Evolutionary conservation across 179 eudicot species (phyloP).

Genomic region (Spinacia oleracea): DNA sequence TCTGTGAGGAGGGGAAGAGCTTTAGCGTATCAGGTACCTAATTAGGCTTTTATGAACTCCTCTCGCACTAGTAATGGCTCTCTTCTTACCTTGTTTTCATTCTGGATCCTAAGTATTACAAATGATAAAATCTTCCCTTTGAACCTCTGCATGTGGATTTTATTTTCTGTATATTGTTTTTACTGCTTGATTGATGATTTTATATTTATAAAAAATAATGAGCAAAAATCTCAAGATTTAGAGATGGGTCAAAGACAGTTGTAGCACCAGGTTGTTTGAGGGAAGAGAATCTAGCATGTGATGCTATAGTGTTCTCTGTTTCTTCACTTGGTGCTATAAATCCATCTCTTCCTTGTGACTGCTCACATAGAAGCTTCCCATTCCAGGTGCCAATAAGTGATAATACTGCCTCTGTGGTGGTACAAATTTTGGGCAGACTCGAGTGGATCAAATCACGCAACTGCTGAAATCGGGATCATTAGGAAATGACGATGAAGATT

Average conservation of each 20-base stretch:
- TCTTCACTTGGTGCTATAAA: conserved; percentile 41
- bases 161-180: not conserved
- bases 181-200: not conserved
- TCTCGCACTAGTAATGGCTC: conserved; percentile 23
- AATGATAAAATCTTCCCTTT: not conserved
- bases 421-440: conserved; percentile 82
- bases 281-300: conserved; percentile 24
- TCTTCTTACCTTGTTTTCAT: conserved; percentile 1
- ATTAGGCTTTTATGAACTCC: conserved; percentile 9
- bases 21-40: conserved; percentile 83
- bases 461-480: conserved; percentile 54
- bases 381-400: conserved; percentile 67
- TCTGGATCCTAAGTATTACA: not conserved
- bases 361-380: conserved; percentile 55
- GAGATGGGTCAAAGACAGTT: conserved; percentile 34
- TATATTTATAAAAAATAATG: not conserved
- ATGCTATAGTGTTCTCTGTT: conserved; percentile 28
- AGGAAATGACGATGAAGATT: conserved; percentile 38
- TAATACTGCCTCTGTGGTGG: conserved; percentile 66
- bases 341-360: conserved; percentile 52
- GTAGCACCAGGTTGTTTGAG: conserved; percentile 32
- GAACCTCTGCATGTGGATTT: not conserved
- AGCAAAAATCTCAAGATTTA: conserved; percentile 17
- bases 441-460: conserved; percentile 84
- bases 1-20: conserved; percentile 76